Evolutionary conservation across 345 rosid species (phyloP), one percentile per base, ranked within the genome.

Genomic region (Citrus glauca): DNA sequence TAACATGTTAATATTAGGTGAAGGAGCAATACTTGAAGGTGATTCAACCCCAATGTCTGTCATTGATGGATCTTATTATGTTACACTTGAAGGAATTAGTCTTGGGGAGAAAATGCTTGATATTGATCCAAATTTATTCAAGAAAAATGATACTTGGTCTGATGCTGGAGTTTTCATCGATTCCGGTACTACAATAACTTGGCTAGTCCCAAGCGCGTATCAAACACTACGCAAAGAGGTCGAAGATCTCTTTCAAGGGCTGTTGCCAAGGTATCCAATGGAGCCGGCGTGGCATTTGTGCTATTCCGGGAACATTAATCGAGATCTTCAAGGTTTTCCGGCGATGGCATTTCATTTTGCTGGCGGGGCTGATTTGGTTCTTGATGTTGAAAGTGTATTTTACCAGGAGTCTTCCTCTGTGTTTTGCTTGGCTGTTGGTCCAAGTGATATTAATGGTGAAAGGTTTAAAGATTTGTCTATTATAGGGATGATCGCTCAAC

Each of bases 251-350:
- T 10, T 76, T 20, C 71, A 74, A 8, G 73, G 67, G 61, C 42
- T 80, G 7, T 65, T 86, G 59, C 48, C 19, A 17, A 64, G 33
- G 20, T 11, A 59, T 64, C 32, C 25, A 16, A 20, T 1, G 6
- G 64, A 7, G 7, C 35, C 56, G 19, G 53, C 4, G 2, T 38
- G 67, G 53, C 17, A 20, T 7, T 25, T 86, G 75, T 91, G 95
- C 64, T 91, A 84, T 70, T 33, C 45, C 0, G 92, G 95, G 50
- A 60, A 71, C 32, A 72, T 86, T 7, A 73, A 42, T 0, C 62
- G 78, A 14, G 94, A 92, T 81, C 81, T 89, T 2, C 59, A 42
- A 5, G 92, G 89, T 57, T 90, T 92, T 75, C 94, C 96, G 0
- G 71, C 50, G 13, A 84, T 90, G 64, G 82, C 90, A 32, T 81